Percentiles rank a stretch among this genome's conserved stretches.
These are phyloP conservation scores for Vicia villosa DNA, from an alignment of 306 rosid genomes.

Conservation along the genomic window DNA sequence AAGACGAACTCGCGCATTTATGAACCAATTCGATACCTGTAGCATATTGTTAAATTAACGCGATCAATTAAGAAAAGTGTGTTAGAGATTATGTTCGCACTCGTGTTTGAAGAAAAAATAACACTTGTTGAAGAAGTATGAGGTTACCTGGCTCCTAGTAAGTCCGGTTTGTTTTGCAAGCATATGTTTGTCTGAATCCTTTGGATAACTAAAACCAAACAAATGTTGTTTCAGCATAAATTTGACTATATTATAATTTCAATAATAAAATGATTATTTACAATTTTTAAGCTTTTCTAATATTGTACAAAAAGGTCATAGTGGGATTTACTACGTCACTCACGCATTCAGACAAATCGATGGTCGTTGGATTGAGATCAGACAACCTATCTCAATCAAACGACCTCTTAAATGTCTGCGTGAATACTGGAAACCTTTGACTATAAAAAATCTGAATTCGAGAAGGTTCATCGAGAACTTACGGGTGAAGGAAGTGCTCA, in stretches of 20 bases:
- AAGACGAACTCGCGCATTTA: conserved; percentile 91
- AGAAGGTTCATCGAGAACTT: conserved; percentile 25
- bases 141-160: conserved; percentile 86
- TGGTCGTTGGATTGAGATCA: too few relatives aligned
- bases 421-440: too few relatives aligned
- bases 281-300: too few relatives aligned
- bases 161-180: conserved; percentile 98
- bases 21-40: conserved; percentile 98
- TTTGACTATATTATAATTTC: background rate
- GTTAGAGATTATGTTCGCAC: background rate
- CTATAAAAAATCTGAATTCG: too few relatives aligned
- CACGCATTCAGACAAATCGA: too few relatives aligned
- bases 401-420: too few relatives aligned
- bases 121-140: background rate
- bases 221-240: conserved; percentile 18
- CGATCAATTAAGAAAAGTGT: background rate
- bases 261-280: too few relatives aligned
- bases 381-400: too few relatives aligned
- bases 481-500: conserved; percentile 99
- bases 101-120: background rate
- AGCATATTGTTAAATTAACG: conserved; percentile 11
- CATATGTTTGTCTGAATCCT: conserved; percentile 94
- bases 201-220: conserved; percentile 71
- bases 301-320: too few relatives aligned
- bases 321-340: too few relatives aligned